Percentiles rank a stretch among this genome's conserved stretches.
phyloP scores from a whole-genome alignment of 768 basidiomycete genomes.

The Neoboletus subvelutipes region DNA sequence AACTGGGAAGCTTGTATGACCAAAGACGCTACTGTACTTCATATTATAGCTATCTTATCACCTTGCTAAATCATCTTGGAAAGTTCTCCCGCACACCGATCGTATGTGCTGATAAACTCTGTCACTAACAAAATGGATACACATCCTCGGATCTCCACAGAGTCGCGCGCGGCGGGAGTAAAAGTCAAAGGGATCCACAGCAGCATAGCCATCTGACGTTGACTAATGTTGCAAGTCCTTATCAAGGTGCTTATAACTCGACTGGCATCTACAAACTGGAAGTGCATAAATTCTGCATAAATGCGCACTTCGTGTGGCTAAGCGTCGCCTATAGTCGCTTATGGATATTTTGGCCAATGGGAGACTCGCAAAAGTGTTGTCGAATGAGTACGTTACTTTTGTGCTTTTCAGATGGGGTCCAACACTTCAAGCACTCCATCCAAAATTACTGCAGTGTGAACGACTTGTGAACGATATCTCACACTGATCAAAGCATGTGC shows the following conservation, averaged over 20 bases:
- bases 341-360: no score
- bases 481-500: no score
- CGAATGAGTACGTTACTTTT: no score
- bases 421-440: background rate
- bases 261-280: no score
- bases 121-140: background rate
- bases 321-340: no score
- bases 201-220: background rate
- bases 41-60: background rate
- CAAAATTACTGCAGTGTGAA: background rate
- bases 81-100: background rate
- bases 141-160: background rate
- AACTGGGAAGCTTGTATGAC: background rate
- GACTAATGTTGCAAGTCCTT: background rate
- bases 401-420: no score
- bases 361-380: no score
- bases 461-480: background rate
- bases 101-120: no score
- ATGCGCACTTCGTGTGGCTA: no score
- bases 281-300: no score
- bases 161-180: background rate
- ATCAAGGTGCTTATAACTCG: background rate
- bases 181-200: background rate
- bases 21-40: background rate
- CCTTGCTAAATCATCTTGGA: background rate